phyloP scores from a whole-genome alignment of 2,329 filamentous ascomycete species.

The Geoglossum cookeanum region DNA sequence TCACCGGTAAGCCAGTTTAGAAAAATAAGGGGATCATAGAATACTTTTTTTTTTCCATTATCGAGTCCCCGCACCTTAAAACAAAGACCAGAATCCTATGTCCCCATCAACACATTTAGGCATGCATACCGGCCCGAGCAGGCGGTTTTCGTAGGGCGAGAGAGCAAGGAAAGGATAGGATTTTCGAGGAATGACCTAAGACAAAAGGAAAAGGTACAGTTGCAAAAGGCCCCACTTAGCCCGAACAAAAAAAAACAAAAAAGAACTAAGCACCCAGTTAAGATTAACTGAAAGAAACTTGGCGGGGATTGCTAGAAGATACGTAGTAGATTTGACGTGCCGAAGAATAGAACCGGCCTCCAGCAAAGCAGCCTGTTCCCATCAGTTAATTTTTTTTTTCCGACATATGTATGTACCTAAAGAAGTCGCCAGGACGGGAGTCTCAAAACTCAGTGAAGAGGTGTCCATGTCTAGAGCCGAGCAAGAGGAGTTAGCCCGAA shows the following conservation, averaged over 20 bases:
- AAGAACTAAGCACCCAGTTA: neutral
- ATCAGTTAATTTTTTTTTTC: neutral
- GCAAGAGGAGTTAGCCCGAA: slow-evolving; percentile 5
- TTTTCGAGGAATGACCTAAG: neutral
- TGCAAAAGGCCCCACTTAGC: neutral
- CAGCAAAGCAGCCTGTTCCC: neutral
- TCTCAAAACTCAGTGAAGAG: slow-evolving; percentile 56
- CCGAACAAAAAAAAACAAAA: neutral
- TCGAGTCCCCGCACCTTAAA: neutral
- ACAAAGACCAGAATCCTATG: neutral
- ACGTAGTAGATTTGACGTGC: neutral
- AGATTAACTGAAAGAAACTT: neutral
- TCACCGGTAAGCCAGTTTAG: neutral
- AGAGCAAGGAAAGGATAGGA: neutral
- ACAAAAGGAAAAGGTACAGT: neutral
- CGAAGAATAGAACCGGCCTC: neutral
- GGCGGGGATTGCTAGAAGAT: neutral
- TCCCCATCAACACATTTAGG: neutral
- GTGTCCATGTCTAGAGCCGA: slow-evolving; percentile 41
- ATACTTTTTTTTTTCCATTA: slow-evolving; percentile 1
- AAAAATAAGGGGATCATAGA: neutral
- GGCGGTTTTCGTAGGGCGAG: neutral
- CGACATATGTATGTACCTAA: neutral
- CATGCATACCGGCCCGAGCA: neutral
- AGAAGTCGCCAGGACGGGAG: neutral